Conservation (phyloP, 1,284 basidiomycete species). For the Marasmius tenuissimus region DNA sequence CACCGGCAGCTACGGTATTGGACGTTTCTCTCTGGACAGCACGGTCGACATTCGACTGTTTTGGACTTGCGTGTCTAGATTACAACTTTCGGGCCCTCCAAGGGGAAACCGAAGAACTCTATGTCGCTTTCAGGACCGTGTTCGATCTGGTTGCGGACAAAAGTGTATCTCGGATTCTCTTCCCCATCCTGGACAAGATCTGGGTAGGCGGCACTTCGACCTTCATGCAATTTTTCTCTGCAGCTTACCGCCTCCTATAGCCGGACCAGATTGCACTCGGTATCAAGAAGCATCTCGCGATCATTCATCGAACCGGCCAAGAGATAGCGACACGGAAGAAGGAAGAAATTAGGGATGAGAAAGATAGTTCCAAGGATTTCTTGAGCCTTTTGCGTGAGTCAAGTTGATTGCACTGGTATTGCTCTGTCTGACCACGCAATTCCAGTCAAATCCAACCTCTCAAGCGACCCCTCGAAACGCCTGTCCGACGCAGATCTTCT, state of each 20-base stretch:
- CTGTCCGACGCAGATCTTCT: constrained; percentile 49
- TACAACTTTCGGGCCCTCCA: constrained; percentile 48
- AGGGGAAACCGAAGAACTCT: constrained; percentile 47
- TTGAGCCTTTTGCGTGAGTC: constrained; percentile 47
- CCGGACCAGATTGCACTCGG: constrained; percentile 38
- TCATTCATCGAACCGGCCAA: constrained; percentile 40
- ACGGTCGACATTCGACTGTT: constrained; percentile 51
- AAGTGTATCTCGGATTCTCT: constrained; percentile 41
- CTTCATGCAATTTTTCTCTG: background rate
- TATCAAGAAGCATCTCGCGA: constrained; percentile 34
- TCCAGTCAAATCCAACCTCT: constrained; percentile 49
- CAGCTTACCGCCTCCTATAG: constrained; percentile 23
- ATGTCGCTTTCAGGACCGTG: constrained; percentile 48
- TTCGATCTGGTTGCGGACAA: constrained; percentile 44
- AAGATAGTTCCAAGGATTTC: constrained; percentile 41
- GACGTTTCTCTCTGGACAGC: constrained; percentile 50
- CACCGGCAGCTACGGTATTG: constrained; percentile 23
- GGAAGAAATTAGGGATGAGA: constrained; percentile 31
- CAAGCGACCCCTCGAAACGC: constrained; percentile 36
- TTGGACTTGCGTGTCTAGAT: constrained; percentile 50
- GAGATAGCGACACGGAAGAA: constrained; percentile 42
- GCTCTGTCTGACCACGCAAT: constrained; percentile 5
- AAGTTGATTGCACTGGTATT: background rate
- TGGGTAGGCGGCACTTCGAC: constrained; percentile 32
- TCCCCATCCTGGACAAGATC: constrained; percentile 43